Base-by-base conservation (phyloP, 1,284 basidiomycete species). In the Boletus mariae region DNA sequence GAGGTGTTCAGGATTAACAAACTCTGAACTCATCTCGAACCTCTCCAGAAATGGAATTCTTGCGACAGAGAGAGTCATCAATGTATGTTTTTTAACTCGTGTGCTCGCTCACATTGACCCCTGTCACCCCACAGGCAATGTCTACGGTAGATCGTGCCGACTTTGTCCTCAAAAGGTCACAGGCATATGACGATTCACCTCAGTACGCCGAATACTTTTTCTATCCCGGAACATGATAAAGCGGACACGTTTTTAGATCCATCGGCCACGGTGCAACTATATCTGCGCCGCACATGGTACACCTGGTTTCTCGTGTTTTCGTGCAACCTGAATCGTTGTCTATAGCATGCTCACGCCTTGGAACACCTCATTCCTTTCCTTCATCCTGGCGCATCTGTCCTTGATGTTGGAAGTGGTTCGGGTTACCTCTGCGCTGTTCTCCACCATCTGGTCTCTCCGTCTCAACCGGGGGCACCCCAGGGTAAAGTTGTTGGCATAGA, bases 401-500 rank as follows among this genome's bases (percentile, higher is more conserved):
- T 96, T 34, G 93, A 95, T 64, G 82, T 94, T 7, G 90, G 89
- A 37, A 83, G 81, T 41, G 90, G 91, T 25, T 90, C 86, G 0
- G 91, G 90, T 1, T 92, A 91, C 66, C 80, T 92, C 42, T 73
- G 73, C 23, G 90, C 88, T 0, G 85, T 95, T 5, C 75, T 97
- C 34, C 81, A 92, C 63, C 83, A 87, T 55, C 80, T 94, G 44
- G 78, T 93, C 13, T 66, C 71, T 20, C 61, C 65, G 7, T 50
- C 65, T n/a, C 48, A 54, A 5, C 63, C 71, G 0, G 61, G 67
- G 45, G 62, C 67, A 1, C 67, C 71, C 6, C 67, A 67, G 38
- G 89, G 87, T 7, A 85, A 76, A 56, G 87, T 98, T 3, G 76
- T 97, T 12, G 95, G 94, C 2, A 91, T 99, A 58, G 96, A 99